Conservation (phyloP, 1,284 basidiomycete species). For the Cryptococcus sp. region DNA sequence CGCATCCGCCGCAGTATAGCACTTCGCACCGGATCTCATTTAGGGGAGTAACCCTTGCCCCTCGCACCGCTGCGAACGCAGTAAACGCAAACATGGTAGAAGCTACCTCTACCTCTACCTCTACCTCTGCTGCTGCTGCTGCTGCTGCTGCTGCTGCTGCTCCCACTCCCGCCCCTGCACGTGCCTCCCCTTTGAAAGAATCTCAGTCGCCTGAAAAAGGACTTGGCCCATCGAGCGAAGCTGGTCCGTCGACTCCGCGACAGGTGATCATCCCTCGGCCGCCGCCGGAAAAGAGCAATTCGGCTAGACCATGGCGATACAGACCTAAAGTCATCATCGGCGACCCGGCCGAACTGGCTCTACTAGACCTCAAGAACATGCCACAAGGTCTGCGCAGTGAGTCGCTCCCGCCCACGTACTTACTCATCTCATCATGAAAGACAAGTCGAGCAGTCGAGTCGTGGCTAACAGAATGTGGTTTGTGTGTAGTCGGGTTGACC, state of each 20-base stretch:
- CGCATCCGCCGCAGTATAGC: constrained; percentile 34
- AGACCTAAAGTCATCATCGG: constrained; percentile 5
- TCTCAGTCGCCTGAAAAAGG: background rate
- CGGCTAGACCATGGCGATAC: background rate
- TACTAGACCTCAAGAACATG: constrained; percentile 15
- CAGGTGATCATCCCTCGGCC: background rate
- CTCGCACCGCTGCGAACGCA: background rate
- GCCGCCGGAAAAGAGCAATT: background rate
- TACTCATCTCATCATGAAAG: background rate
- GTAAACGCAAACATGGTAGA: background rate
- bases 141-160: background rate
- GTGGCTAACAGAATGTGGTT: background rate
- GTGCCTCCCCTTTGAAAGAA: background rate
- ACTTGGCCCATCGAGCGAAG: background rate
- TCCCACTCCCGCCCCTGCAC: background rate
- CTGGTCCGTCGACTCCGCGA: background rate
- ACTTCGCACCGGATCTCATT: constrained; percentile 39
- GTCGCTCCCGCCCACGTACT: constrained; percentile 1
- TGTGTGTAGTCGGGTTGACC: background rate
- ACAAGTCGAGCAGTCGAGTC: background rate
- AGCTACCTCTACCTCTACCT: background rate
- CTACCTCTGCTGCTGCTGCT: background rate
- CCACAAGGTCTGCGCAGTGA: constrained; percentile 13
- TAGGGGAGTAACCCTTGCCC: constrained; percentile 30
- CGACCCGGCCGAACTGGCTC: constrained; percentile 10